Percentiles rank a stretch among this genome's conserved stretches.
phyloP scores from a whole-genome alignment of 129 eudicot genomes.

The Ambrosia artemisiifolia region DNA sequence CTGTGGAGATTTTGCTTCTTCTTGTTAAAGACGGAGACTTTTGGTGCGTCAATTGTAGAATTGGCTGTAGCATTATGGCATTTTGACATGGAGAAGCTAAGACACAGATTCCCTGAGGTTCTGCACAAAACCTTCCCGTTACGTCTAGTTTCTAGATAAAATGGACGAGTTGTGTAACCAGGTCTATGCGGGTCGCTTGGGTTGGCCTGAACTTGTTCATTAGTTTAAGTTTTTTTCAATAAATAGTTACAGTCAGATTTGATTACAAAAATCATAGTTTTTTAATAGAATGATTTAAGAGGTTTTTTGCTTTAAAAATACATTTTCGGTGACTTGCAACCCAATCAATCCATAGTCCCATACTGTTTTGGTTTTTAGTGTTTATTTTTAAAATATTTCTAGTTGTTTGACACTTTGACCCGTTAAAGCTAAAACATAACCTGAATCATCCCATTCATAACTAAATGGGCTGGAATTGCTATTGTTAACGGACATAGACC shows the following conservation, averaged over 20 bases:
- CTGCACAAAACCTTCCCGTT: slow-evolving; percentile 43
- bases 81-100: slow-evolving; percentile 51
- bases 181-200: not conserved
- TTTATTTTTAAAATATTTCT: not conserved
- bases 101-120: slow-evolving; percentile 83
- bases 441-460: not conserved
- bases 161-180: not conserved
- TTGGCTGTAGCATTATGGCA: slow-evolving; percentile 47
- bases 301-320: not conserved
- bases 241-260: not conserved
- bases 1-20: slow-evolving; percentile 51
- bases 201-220: not conserved
- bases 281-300: not conserved
- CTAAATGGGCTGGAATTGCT: not conserved
- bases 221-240: not conserved
- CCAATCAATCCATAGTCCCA: no score
- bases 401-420: not conserved
- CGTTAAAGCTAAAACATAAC: not conserved
- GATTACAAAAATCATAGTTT: not conserved
- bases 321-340: not conserved
- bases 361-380: not conserved
- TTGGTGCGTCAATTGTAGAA: slow-evolving; percentile 67
- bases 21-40: slow-evolving; percentile 63
- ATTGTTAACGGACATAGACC: not conserved
- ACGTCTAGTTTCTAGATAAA: slow-evolving; percentile 7